Base-by-base conservation (phyloP, 1,284 basidiomycete genomes). In the Mycena sp. region DNA sequence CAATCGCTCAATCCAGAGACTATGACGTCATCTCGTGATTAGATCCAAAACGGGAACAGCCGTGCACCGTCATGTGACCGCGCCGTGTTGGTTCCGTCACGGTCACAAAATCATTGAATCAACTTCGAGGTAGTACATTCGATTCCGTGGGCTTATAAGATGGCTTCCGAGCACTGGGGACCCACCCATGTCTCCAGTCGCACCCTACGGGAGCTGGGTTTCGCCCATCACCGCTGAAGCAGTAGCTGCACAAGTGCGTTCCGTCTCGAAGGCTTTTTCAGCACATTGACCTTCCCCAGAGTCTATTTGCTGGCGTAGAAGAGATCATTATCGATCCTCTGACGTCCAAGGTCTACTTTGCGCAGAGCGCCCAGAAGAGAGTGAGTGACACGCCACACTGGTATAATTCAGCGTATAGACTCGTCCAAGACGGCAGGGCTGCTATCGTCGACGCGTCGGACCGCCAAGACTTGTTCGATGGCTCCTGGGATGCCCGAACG, bases 401-500 rank as follows among this genome's bases (percentile, higher is more conserved):
- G 2, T 28, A 19, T 12, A 16, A 41, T 41, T 7, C 6, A 6
- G 11, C 10, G 17, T 21, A 17, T 21, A 23, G 4, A 10, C 11
- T 4, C 17, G 19, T 14, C 16, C 53, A 11, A 58, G 56, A 43
- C 16, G 56, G 56, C 6, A 23, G 56, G 21, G 49, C 46, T n/a
- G 56, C 48, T 11, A 28, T 50, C 1, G 56, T 50, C 23, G 46
- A 41, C 16, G 40, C 56, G 11, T 50, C 38, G 5, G 28, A 19
- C 6, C 77, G 78, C n/a, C 71, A 71, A 46, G 87, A 89, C 68
- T 10, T 60, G 16, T 74, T 88, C 2, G 87, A 37, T 82, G 80
- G 66, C 16, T 71, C 5, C 1, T 90, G 81, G 81, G 86, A 89
- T 72, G 83, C 83, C 2, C 78, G 87, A 25, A 83, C 84, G 0